Percentiles rank a stretch among this genome's conserved stretches.
These are phyloP conservation scores for Tuber umbilicatum DNA, from an alignment of 495 filamentous ascomycete species.

Conservation along the genomic window DNA sequence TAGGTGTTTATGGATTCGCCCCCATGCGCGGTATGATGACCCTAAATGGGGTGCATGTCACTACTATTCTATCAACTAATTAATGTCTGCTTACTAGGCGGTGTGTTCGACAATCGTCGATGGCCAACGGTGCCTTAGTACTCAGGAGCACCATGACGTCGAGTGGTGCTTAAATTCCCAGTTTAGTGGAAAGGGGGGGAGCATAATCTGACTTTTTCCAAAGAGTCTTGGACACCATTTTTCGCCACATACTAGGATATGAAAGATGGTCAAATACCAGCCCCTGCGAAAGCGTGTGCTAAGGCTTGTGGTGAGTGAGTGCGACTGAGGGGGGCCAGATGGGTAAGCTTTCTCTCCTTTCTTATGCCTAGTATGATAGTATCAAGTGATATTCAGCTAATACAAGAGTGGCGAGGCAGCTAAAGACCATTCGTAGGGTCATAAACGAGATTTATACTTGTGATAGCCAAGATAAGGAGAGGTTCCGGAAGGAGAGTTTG, in stretches of 20 bases:
- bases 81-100: slow-evolving; percentile 50
- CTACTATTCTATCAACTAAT: not conserved
- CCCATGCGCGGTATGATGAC: slow-evolving; percentile 62
- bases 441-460: slow-evolving; percentile 70
- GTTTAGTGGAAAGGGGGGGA: slow-evolving; percentile 17
- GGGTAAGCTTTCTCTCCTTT: slow-evolving; percentile 46
- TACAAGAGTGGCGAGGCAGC: slow-evolving; percentile 62
- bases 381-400: not conserved
- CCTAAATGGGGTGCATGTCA: not conserved
- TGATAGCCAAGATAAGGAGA: slow-evolving; percentile 78
- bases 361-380: slow-evolving; percentile 3
- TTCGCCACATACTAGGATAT: slow-evolving; percentile 78
- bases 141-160: slow-evolving; percentile 39
- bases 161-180: slow-evolving; percentile 44
- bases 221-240: slow-evolving; percentile 65
- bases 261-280: slow-evolving; percentile 88
- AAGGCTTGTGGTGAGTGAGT: slow-evolving; percentile 67
- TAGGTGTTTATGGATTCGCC: slow-evolving; percentile 91
- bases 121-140: slow-evolving; percentile 45
- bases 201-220: slow-evolving; percentile 21
- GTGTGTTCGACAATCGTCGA: slow-evolving; percentile 88
- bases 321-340: slow-evolving; percentile 74
- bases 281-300: slow-evolving; percentile 91
- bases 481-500: slow-evolving; percentile 78
- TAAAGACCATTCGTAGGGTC: slow-evolving; percentile 87